Base-by-base conservation (phyloP, 2,329 filamentous ascomycete genomes). In the Atkinsonella texensis region DNA sequence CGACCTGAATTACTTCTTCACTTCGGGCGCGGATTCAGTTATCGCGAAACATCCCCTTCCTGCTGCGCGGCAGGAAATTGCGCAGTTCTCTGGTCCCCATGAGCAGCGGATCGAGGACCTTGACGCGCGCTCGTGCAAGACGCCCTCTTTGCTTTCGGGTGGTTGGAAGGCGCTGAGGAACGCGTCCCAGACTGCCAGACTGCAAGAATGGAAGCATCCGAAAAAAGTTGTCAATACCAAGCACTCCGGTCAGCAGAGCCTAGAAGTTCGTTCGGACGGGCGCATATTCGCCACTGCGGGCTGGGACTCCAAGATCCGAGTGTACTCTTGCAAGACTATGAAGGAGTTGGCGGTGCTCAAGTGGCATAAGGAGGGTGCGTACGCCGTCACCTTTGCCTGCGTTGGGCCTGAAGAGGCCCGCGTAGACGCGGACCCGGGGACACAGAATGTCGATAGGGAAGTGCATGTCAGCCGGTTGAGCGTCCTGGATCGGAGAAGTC, bases 311-410 rank as follows among this genome's bases (percentile, higher is more conserved):
- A 80, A 83, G 46, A 73, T 90, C 1, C 76, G 93, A 9, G 82
- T 97, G 1, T 98, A 97, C 66, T 85, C 85, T 3, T 70, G 77
- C 46, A 89, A 85, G 67, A 85, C 82, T 0, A 76, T 97, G 74
- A 87, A 84, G 61, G 90, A 97, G 66, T 68, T 97, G 11, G 93
- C 91, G 0, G 89, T 96, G 51, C 70, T 97, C 56, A 95, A 94
- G 67, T 97, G 91, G 91, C 93, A 97, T 67, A 83, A 85, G 58
- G 84, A 87, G 33, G 90, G 90, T 1, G 90, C 88, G 57, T 96
- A 93, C 68, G 80, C 87, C 3, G 77, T 87, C 17, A 83, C 81
- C 0, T 94, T 97, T 70, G 83, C 79, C 1, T 61, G 68, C 23
- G 58, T 80, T 0, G 55, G 53, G 7, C 56, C 51, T 3, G n/a